A percentile compares a stretch with the other conserved stretches of the same genome.
These are phyloP conservation scores for Beauveria sp. DNA, from an alignment of 2,329 filamentous ascomycete species.

Conservation along the genomic window DNA sequence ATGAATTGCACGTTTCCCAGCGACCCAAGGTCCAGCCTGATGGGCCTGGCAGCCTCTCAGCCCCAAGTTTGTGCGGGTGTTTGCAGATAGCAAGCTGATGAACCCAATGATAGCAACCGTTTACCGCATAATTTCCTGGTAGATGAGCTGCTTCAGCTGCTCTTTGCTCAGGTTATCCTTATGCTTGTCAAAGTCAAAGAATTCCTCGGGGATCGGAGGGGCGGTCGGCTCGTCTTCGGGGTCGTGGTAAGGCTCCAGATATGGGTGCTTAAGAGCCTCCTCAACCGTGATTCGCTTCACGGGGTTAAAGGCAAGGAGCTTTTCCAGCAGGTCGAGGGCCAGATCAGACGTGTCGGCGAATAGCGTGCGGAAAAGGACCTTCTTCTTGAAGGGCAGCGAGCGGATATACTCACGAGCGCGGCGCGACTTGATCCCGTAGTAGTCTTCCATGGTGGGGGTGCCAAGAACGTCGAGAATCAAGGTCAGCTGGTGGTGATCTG, in stretches of 20 bases:
- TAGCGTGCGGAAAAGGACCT: constrained; percentile 92
- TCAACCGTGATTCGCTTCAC: constrained; percentile 98
- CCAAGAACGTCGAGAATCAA: constrained; percentile 95
- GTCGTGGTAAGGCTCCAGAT: constrained; percentile 97
- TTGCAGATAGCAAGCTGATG: not conserved
- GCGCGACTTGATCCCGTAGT: constrained; percentile 98
- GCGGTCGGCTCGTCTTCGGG: constrained; percentile 97
- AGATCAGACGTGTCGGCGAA: constrained; percentile 99
- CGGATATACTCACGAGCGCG: constrained; percentile 97
- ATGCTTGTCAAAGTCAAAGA: constrained; percentile 99
- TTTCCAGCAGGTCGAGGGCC: constrained; percentile 88
- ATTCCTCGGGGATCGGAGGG: constrained; percentile 93
- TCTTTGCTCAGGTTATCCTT: constrained; percentile 98
- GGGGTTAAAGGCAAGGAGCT: constrained; percentile 93
- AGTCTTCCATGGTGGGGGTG: constrained; percentile 98
- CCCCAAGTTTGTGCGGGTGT: not conserved
- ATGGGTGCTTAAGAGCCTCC: constrained; percentile 93
- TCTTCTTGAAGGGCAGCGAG: constrained; percentile 98
- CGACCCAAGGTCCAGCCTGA: constrained; percentile 9
- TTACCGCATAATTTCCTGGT: constrained; percentile 82
- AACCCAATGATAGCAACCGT: not conserved
- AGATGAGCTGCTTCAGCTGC: constrained; percentile 94
- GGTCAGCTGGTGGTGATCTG: constrained; percentile 95
- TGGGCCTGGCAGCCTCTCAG: constrained; percentile 2
- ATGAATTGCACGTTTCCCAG: not conserved